Evolutionary conservation across 108 stramenopile genomes (phyloP), one percentile per base, ranked within the genome.

Genomic region (Cyclotella atomus): DNA sequence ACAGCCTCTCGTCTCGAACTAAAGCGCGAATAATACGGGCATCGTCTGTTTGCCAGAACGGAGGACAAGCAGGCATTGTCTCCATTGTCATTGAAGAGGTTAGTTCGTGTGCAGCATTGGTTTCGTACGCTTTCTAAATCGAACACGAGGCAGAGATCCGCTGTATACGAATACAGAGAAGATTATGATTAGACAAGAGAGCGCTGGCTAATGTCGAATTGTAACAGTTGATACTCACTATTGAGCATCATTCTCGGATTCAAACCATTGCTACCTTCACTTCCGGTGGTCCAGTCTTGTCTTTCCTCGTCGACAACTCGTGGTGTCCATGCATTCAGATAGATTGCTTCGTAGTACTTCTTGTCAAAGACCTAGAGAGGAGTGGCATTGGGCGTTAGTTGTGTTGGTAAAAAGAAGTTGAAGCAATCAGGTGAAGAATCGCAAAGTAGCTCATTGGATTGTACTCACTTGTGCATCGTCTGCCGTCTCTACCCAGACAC

Each of bases 161-260:
- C 54, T 55, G 25, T 55, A 50, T n/a, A n/a, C n/a, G n/a, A n/a
- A n/a, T n/a, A n/a, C n/a, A n/a, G n/a, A n/a, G n/a, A 55, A 15
- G 5, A 55, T 15, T 28, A 28, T 55, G 4, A 27, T 28, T 55
- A 9, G 3, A 55, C 24, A 6, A 55, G 27, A 15, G 25, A 29
- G 17, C 25, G 27, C 3, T 55, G 3, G 5, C 5, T 55, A 4
- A 28, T 5, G 5, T 55, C 28, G 8, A 5, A 28, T 9, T 25
- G 25, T 8, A 6, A 49, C 16, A n/a, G n/a, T 4, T 49, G n/a
- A 49, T 49, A 17, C 54, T 55, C 28, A 55, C 54, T 83, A 43
- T 79, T 83, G 14, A 79, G 82, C 77, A 79, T 78, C 82, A 83
- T 79, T 72, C 74, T 74, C 0, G 80, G 80, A 56, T 41, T 41